Evolutionary conservation across 2,329 filamentous ascomycete species (phyloP).

Genomic region (Ophiostoma ulmi): DNA sequence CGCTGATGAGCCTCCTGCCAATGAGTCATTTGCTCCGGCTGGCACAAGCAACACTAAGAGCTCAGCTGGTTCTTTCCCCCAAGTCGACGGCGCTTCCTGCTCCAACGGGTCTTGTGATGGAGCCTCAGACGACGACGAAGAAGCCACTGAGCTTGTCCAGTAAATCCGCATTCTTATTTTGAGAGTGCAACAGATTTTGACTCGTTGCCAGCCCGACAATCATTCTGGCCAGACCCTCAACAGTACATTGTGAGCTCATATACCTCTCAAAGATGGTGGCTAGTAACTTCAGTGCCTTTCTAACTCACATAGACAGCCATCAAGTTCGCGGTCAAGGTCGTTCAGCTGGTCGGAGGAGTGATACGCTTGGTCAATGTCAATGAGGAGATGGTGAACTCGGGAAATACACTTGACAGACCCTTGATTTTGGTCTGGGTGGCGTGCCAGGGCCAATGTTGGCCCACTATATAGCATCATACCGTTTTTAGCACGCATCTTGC

Average conservation of each 20-base stretch:
- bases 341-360: background rate
- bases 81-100: conserved; percentile 3
- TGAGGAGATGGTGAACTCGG: background rate
- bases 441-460: background rate
- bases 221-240: background rate
- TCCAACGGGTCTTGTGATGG: conserved; percentile 9
- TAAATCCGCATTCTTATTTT: background rate
- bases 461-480: conserved; percentile 3
- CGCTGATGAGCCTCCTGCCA: background rate
- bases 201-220: no score
- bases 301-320: background rate
- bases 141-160: background rate
- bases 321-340: conserved; percentile 9
- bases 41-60: background rate
- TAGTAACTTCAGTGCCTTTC: background rate
- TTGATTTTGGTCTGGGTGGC: background rate
- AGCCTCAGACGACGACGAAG: conserved; percentile 5
- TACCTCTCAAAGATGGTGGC: no score
- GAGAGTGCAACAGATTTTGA: no score
- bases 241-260: background rate
- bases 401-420: background rate
- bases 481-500: background rate
- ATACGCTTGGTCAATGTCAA: background rate
- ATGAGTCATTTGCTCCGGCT: background rate
- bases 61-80: conserved; percentile 1